phyloP scores from a whole-genome alignment of 2,329 filamentous ascomycete genomes.

The Sarocladium strictum region DNA sequence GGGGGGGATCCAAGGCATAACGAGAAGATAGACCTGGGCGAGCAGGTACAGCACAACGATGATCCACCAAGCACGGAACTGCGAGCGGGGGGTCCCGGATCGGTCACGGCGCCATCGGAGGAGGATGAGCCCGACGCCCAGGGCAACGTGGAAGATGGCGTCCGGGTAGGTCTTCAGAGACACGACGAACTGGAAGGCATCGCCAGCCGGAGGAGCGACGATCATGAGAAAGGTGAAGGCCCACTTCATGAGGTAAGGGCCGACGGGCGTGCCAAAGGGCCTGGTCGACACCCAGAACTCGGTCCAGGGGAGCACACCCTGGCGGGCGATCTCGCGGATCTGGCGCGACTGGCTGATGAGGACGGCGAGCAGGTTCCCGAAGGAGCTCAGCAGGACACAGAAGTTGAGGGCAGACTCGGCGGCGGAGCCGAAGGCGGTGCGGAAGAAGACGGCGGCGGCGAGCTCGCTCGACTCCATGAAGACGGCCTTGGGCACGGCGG shows the following conservation, averaged over 20 bases:
- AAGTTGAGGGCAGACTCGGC: slow-evolving; percentile 51
- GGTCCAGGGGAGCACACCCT: slow-evolving; percentile 56
- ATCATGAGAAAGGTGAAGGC: slow-evolving; percentile 53
- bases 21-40: slow-evolving; percentile 54
- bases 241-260: slow-evolving; percentile 54
- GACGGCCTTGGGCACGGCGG: slow-evolving; percentile 47
- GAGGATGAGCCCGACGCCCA: slow-evolving; percentile 52
- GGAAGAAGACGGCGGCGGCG: slow-evolving; percentile 53
- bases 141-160: slow-evolving; percentile 50
- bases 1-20: slow-evolving; percentile 69
- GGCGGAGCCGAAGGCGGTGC: slow-evolving; percentile 46
- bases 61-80: slow-evolving; percentile 54
- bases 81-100: slow-evolving; percentile 38
- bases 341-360: slow-evolving; percentile 49
- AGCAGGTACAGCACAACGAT: slow-evolving; percentile 54
- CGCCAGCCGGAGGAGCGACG: slow-evolving; percentile 52
- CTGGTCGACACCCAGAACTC: slow-evolving; percentile 56
- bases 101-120: slow-evolving; percentile 49
- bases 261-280: slow-evolving; percentile 58
- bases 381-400: slow-evolving; percentile 49
- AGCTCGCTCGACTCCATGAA: slow-evolving; percentile 47
- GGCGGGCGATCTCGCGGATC: slow-evolving; percentile 54
- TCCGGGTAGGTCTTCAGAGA: slow-evolving; percentile 53
- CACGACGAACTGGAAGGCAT: slow-evolving; percentile 60
- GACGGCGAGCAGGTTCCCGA: slow-evolving; percentile 53